Base-by-base conservation (phyloP, 495 filamentous ascomycete species). In the Hypoxylon lienhwacheense region DNA sequence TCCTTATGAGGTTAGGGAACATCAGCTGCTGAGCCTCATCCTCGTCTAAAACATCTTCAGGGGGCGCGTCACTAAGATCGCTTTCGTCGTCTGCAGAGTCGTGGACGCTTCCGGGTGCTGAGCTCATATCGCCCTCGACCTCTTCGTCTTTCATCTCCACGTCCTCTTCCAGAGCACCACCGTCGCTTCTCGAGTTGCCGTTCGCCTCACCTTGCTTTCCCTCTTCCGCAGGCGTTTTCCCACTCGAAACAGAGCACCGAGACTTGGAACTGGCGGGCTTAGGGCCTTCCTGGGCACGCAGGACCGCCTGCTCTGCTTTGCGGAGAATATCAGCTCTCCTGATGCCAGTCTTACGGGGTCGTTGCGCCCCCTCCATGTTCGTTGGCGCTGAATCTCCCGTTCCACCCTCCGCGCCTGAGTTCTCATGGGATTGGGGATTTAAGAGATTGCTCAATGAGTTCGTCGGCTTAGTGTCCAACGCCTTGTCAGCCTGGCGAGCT, bases 61-160 rank as follows among this genome's bases (percentile, higher is more conserved):
- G 76, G 2, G 65, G 65, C 25, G 85, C 77, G 45, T 91, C 88
- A 44, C 85, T 90, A 5, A 91, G 70, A 52, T 91, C 88, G 64
- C 86, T 90, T 69, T 91, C 88, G 50, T 90, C 87, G 55, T 90
- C 88, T 0, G 85, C 88, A 42, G 81, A 86, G 47, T 90, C 88
- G 52, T 88, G 85, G 10, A 87, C 65, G 59, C 82, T 88, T 10
- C 81, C 77, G 0, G 82, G 77, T 4, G 73, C 75, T 8, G 66
- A 73, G 24, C 65, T 71, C 10, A 68, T 55, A 19, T 62, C 61
- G 2, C 65, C 67, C 31, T 68, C 68, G 8, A 43, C 55, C 22
- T 69, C 66, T 7, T 63, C 65, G 17, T 71, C 40, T 31, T 70
- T 45, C 36, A 61, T 64, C n/a, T 63, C 59, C 11, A 61, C 43